Evolutionary conservation across 2,329 filamentous ascomycete species (phyloP), one percentile per base, ranked within the genome.

Genomic region (Colletotrichum magnum): DNA sequence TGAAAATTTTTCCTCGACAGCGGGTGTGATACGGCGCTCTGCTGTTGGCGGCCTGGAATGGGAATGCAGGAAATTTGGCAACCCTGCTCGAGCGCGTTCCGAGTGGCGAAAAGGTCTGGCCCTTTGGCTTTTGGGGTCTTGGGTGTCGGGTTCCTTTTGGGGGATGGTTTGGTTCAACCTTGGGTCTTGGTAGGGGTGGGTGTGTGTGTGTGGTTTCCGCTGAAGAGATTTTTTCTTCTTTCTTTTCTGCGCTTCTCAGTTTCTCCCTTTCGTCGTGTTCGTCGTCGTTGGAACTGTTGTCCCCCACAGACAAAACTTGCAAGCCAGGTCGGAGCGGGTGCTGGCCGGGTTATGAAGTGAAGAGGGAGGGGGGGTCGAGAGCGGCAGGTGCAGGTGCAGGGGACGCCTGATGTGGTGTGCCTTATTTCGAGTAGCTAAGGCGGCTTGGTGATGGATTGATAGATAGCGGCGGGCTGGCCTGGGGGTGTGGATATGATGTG

Each of bases 391-490:
- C 62, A 65, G 41, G 53, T 54, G 61, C 65, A 69, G 62, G 66
- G 66, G 66, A 66, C 66, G 62, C 66, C 56, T 69, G 66, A 66
- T 69, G 66, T 66, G 65, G 66, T 60, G 51, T 57, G 66, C 62
- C 62, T 69, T 66, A 57, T 66, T 66, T 57, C 62, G 16, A 66
- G 41, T 66, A 52, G 56, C 62, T 60, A 66, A 69, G 56, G 66
- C 66, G 66, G 41, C 66, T 69, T 69, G 66, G 56, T 66, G 66
- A 60, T 66, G 66, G 66, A 60, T 60, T 60, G 62, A 69, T 24
- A 69, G 66, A 69, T 69, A 69, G 66, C 66, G 62, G 66, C 62
- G 66, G 66, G 66, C 66, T 69, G 56, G 62, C 13, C 66, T 69
- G 51, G 53, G 59, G 39, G 60, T 60, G 58, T 63, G 64, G 58